Conservation (phyloP, 345 rosid genomes). For the Ceriops decandra region DNA sequence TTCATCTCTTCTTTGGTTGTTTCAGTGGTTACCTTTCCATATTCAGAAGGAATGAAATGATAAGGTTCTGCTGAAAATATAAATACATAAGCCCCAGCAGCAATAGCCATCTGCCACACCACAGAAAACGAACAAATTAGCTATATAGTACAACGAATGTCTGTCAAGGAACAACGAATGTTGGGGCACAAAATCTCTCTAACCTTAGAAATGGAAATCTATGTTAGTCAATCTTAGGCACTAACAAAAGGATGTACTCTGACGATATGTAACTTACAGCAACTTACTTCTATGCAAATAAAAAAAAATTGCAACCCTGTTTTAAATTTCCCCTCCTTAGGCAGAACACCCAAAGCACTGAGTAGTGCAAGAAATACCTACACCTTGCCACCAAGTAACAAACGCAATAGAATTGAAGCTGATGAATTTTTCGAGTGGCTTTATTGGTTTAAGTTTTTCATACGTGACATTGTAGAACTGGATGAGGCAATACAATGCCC, state of each 20-base stretch:
- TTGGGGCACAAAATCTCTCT: no score
- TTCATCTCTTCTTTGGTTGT: conserved; percentile 39
- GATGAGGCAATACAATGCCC: conserved; percentile 86
- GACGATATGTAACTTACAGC: not conserved
- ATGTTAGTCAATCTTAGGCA: no score
- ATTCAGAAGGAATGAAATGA: conserved; percentile 36
- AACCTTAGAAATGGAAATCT: no score
- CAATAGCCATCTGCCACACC: conserved; percentile 68
- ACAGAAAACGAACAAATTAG: not conserved
- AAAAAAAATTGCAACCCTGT: conserved; percentile 70
- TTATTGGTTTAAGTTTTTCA: conserved; percentile 67
- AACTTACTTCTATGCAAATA: conserved; percentile 78
- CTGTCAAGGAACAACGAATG: no score
- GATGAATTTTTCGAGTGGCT: conserved; percentile 77
- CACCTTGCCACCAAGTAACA: conserved; percentile 98
- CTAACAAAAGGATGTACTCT: no score
- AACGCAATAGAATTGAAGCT: conserved; percentile 95
- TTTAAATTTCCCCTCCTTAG: conserved; percentile 49
- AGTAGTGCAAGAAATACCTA: conserved; percentile 57
- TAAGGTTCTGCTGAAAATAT: conserved; percentile 72
- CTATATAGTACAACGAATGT: no score
- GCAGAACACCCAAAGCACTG: conserved; percentile 54
- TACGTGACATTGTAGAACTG: conserved; percentile 81
- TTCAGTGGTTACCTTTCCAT: conserved; percentile 38
- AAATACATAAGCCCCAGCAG: conserved; percentile 72